Base-by-base conservation (phyloP, 2,329 filamentous ascomycete species). In the Coleophoma crateriformis region DNA sequence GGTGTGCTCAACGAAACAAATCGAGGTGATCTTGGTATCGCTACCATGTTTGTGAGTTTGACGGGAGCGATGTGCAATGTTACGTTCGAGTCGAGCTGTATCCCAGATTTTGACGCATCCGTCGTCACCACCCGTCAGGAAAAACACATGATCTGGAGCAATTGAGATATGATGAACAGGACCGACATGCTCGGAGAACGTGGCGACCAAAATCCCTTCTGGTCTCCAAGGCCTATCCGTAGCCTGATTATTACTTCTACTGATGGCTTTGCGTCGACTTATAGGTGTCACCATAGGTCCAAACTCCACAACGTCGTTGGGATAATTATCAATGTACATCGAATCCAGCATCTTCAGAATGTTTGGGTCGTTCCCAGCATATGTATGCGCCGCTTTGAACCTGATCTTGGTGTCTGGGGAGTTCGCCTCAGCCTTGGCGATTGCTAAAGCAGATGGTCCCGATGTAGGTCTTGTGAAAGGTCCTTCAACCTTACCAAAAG, bases 71-170 rank as follows among this genome's bases (percentile, higher is more conserved):
- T 95, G 87, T 0, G 88, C 87, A 45, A 97, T 82, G 64, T 96
- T 97, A 41, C 90, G 86, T 68, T 99, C 94, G 7, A 99, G 76
- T 20, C 94, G 81, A 22, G 84, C 84, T 22, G 90, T 87, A 68
- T 99, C 94, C 94, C 94, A 99, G 5, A 99, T 79, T 63, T 89
- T 95, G 50, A 96, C 88, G 7, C 81, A 83, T 3, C 94, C 89
- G 67, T 99, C 94, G 61, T 96, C 89, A 10, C 91, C 92, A 7
- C 85, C 92, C 1, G 94, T 97, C 50, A 96, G 78, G 67, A 99
- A 99, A 70, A 99, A 99, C 4, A 85, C 73, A 65, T 99, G 92
- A 63, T 99, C 94, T 0, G 92, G 90, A 2, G 94, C 85, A 7
- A 90, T 81, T 2, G 87, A 75, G 11, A 97, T 81, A 10, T 91